A percentile compares a stretch with the other conserved stretches of the same genome.
These are phyloP conservation scores for Excoecaria cochinchinensis DNA, from an alignment of 345 rosid genomes.

Conservation along the genomic window DNA sequence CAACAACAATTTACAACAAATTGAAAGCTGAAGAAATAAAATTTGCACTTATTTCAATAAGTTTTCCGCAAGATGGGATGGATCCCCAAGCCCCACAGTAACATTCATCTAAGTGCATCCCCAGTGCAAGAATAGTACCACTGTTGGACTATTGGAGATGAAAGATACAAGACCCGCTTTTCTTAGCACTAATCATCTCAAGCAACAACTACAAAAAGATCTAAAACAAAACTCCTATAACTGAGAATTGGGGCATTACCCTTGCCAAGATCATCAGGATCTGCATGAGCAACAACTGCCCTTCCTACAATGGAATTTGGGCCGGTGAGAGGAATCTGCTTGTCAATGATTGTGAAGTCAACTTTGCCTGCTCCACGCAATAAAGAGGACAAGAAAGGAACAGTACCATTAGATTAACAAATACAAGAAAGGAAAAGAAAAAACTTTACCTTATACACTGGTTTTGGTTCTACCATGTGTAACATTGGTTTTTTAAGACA, in stretches of 20 bases:
- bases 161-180: not conserved
- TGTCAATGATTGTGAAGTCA: slow-evolving; percentile 56
- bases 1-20: not conserved
- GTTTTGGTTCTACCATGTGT: not conserved
- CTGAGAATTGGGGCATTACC: slow-evolving; percentile 41
- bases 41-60: too few species aligned
- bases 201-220: not conserved
- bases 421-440: not conserved
- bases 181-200: not conserved
- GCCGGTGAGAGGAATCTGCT: slow-evolving; percentile 83
- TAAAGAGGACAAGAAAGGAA: not conserved
- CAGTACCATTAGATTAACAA: not conserved
- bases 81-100: too few species aligned
- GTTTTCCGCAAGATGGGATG: not conserved
- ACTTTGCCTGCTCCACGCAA: slow-evolving; percentile 56
- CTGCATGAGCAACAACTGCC: slow-evolving; percentile 88
- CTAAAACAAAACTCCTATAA: not conserved
- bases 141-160: not conserved
- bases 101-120: not conserved
- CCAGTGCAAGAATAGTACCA: not conserved
- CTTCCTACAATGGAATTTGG: slow-evolving; percentile 80
- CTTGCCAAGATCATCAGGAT: slow-evolving; percentile 97
- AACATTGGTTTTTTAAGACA: not conserved
- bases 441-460: not conserved
- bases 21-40: not conserved